Evolutionary conservation across 2,329 filamentous ascomycete genomes (phyloP), one percentile per base, ranked within the genome.

Genomic region (Aaosphaeria pasadenensis): DNA sequence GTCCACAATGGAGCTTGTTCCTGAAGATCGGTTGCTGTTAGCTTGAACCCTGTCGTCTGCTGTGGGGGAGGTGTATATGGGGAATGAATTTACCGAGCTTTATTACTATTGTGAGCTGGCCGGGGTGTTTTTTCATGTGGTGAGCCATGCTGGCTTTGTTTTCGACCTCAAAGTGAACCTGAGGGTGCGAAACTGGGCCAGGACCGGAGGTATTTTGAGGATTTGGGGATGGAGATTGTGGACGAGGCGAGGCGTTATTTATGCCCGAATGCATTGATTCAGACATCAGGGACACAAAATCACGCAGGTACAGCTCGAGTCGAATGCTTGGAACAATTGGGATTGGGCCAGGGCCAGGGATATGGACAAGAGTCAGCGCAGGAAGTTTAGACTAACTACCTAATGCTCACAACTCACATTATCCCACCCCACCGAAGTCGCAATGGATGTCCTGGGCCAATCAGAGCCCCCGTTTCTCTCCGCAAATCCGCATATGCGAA

Each of bases 1-100:
- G 73, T 97, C 90, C 56, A 99, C 91, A 59, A 99, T 97, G n/a
- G 94, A 97, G 71, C 91, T 96, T 42, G 94, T 97, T 62, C 94
- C 94, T 99, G 36, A 45, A 43, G 33, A 36, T 36, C 33, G 3
- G 17, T 44, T 49, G 55, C 65, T 59, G 62, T 62, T 67, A 60
- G 62, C 62, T 59, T 45, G 51, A 50, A 57, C 57, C 56, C 52
- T 48, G 51, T 50, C 46, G 42, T 47, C 49, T 30, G 45, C 46
- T 54, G 50, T 36, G 49, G 55, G 51, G 50, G 48, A 53, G 49
- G 46, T 42, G 24, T 30, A 54, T 50, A 66, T 67, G 64, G 58
- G 54, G 56, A 49, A 43, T 47, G 45, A 43, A 59, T 59, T 59
- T 80, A 94, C 89, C 89, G 55, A 95, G 82, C 76, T 95, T 95